Base-by-base conservation (phyloP, 2,329 filamentous ascomycete genomes). In the Neofusicoccum laricinum region DNA sequence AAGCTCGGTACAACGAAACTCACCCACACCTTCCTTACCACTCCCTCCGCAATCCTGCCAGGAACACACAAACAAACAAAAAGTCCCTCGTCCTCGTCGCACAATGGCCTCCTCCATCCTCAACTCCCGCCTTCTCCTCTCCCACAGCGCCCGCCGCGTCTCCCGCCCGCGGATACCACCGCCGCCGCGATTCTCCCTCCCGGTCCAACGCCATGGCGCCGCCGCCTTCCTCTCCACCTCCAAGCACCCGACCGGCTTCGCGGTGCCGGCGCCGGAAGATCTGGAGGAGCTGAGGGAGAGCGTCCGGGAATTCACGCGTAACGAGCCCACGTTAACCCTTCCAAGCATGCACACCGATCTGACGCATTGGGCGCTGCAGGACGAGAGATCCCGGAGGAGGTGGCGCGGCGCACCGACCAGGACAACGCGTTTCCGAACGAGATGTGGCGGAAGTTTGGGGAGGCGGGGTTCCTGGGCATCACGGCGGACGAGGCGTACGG, bases 381-480 rank as follows among this genome's bases (percentile, higher is more conserved):
- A 66, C 88, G 94, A 71, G 93, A 97, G 77, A 93, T 98, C 64
- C 81, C 92, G 19, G 90, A 92, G 75, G 89, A 93, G 68, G 81
- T 97, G 14, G 95, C 94, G 0, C 85, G 91, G 11, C 82, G 82
- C 64, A 96, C 93, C n/a, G 94, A 99, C 80, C 86, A 86, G 73
- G 84, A 84, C 73, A 98, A 98, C 84, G 88, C 87, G 55, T 99
- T 99, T 77, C 95, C 95, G 3, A 85, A 87, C 58, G 88, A 90
- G 6, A 94, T 99, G 90, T 99, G 95, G 95, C 83, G 85, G 76
- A 97, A 97, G 80, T 83, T 99, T 57, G 95, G 95, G 67, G 90
- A 93, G 68, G 95, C 95, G 38, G 95, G 87, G 73, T 90, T 98
- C 70, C 85, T 98, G 32, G 95, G 95, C 65, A 91, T 97, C 71